Evolutionary conservation across 768 basidiomycete species (phyloP).

Genomic region (Lactarius pseudohatsudake): DNA sequence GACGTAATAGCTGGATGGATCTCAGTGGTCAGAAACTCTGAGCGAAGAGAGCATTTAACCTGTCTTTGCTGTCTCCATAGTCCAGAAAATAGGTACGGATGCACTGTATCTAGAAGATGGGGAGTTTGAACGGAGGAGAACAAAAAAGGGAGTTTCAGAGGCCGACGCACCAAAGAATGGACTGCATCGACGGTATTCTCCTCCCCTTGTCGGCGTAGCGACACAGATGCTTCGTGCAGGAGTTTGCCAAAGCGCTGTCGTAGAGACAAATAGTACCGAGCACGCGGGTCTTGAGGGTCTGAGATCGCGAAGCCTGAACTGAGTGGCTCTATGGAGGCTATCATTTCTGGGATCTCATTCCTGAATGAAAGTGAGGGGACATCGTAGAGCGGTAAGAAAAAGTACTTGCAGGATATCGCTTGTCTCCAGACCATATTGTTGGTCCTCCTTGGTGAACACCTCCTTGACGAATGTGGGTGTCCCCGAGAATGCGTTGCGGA

Average conservation of each 20-base stretch:
- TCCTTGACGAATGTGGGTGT: slow-evolving; percentile 67
- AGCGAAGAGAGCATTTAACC: slow-evolving; percentile 37
- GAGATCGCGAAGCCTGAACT: slow-evolving; percentile 64
- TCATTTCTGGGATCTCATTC: slow-evolving; percentile 76
- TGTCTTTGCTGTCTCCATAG: slow-evolving; percentile 70
- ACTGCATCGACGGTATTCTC: slow-evolving; percentile 83
- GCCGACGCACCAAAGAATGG: slow-evolving; percentile 53
- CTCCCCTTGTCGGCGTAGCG: slow-evolving; percentile 69
- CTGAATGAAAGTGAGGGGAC: slow-evolving; percentile 38
- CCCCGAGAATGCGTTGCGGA: slow-evolving; percentile 74
- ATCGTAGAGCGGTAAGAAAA: not conserved
- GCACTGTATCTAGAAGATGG: slow-evolving; percentile 51
- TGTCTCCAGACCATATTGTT: slow-evolving; percentile 43
- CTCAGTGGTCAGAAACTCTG: slow-evolving; percentile 4
- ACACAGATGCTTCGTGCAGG: slow-evolving; percentile 67
- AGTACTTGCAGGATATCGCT: slow-evolving; percentile 67
- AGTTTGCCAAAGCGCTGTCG: slow-evolving; percentile 65
- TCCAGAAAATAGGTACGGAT: slow-evolving; percentile 72
- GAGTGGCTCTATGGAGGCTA: slow-evolving; percentile 59
- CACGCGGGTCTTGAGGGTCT: slow-evolving; percentile 57
- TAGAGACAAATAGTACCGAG: slow-evolving; percentile 52
- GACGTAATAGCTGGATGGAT: slow-evolving; percentile 48
- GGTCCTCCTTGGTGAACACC: slow-evolving; percentile 49
- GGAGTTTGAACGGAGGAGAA: not conserved
- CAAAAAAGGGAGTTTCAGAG: not conserved